A percentile compares a stretch with the other conserved stretches of the same genome.
These are phyloP conservation scores for Pleurostoma richardsiae DNA, from an alignment of 2,329 filamentous ascomycete species.

Conservation along the genomic window DNA sequence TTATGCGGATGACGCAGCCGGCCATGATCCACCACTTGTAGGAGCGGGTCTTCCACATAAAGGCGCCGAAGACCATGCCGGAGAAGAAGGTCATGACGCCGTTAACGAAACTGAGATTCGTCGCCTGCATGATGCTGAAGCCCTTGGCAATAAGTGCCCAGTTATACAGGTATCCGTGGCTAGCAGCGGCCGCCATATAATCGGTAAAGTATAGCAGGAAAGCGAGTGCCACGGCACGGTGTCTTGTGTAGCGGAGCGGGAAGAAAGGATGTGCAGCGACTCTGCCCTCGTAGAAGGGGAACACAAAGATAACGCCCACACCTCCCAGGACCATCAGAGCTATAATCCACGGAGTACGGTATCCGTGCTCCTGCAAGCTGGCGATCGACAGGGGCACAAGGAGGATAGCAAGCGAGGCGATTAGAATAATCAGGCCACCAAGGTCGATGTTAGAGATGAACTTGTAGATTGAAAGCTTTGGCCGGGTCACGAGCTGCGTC, in stretches of 20 bases:
- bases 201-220: conserved; percentile 1
- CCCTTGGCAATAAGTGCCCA: conserved; percentile 4
- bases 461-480: conserved; percentile 15
- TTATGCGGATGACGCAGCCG: conserved; percentile 4
- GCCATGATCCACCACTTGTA: conserved; percentile 7
- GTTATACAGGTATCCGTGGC: conserved; percentile 6
- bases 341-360: conserved; percentile 4
- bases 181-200: conserved; percentile 1
- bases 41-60: conserved; percentile 2
- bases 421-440: conserved; percentile 6
- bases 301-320: not conserved
- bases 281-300: conserved; percentile 4
- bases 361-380: not conserved
- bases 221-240: conserved; percentile 2
- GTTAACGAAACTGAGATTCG: conserved; percentile 18
- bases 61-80: conserved; percentile 2
- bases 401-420: conserved; percentile 2
- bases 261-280: conserved; percentile 5
- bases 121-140: not conserved
- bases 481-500: conserved; percentile 12
- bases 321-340: conserved; percentile 3
- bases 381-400: conserved; percentile 7
- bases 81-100: conserved; percentile 3
- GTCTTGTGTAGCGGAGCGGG: conserved; percentile 1
- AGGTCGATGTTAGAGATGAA: conserved; percentile 28